Evolutionary conservation across 176 grass and related monocot species (phyloP).

Genomic region (Oryza brachyantha): DNA sequence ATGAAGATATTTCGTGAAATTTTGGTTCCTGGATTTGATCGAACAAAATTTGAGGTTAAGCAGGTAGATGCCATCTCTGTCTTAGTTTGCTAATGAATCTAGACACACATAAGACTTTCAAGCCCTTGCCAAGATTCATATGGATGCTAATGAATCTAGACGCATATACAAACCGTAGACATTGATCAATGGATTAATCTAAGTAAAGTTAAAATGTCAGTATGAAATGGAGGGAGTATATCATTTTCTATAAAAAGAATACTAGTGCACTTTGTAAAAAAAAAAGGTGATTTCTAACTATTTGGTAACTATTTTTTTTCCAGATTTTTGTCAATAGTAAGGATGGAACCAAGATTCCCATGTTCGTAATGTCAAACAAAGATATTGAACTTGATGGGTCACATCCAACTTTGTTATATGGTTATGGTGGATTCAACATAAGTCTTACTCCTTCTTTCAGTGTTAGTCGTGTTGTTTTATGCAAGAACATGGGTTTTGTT

Average conservation of each 20-base stretch:
- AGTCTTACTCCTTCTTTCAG: conserved; percentile 80
- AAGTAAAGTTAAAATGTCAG: no score
- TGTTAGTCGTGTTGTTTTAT: conserved; percentile 66
- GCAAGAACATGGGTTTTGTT: conserved; percentile 64
- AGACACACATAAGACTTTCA: no score
- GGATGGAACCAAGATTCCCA: conserved; percentile 84
- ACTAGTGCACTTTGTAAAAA: not conserved
- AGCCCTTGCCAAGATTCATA: no score
- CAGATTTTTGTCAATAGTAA: conserved; percentile 80
- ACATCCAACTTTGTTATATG: conserved; percentile 82
- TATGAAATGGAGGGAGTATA: no score
- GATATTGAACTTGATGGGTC: conserved; percentile 75
- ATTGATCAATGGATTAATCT: no score
- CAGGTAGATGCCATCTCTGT: conserved; percentile 51
- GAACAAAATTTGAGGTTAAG: conserved; percentile 68
- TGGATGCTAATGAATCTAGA: no score
- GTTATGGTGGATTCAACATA: conserved; percentile 92
- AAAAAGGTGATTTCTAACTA: conserved; percentile 1
- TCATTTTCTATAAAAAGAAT: not conserved
- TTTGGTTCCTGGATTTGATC: conserved; percentile 80
- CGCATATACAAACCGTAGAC: no score
- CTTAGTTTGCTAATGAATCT: not conserved
- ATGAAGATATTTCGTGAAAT: conserved; percentile 84
- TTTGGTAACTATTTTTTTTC: conserved; percentile 3
- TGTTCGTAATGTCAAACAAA: conserved; percentile 86